Base-by-base conservation (phyloP, 192 early-diverging fungal species). In the Radiomyces spectabilis region DNA sequence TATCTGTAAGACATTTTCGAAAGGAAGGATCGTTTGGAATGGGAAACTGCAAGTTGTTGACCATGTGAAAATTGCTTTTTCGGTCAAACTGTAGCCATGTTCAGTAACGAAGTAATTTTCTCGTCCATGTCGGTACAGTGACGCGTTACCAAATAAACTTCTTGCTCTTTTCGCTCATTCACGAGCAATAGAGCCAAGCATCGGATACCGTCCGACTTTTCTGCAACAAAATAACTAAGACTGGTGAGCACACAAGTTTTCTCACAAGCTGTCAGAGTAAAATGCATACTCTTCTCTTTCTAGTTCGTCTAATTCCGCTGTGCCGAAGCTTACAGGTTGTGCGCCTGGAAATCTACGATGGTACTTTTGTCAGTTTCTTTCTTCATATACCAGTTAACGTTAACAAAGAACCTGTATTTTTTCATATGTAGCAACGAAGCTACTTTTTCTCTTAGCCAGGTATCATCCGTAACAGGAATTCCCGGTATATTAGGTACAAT, bases 141-240 rank as follows among this genome's bases (percentile, higher is more conserved):
- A 27, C 21, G 24, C 44, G 60, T 21, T 59, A 85, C 82, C 68
- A 83, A 49, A 51, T 66, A 83, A 7, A 80, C 76, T 27, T 74
- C 74, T 44, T 57, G 79, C 19, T 62, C 53, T 8, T 59, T 71
- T 30, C 55, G 56, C 25, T 61, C 37, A 21, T 60, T 66, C 18
- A 72, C 59, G 10, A 66, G 74, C 0, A 87, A 41, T 0, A 88
- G 65, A 5, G 81, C 80, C 5, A 66, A 26, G 38, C 64, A 66
- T 16, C 89, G 83, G 5, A 85, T 61, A 21, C 89, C 91, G 63
- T 91, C 88, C 2, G 91, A 82, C 57, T 93, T 93, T 63, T 93
- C 91, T 53, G 85, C 82, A 0, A 93, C 87, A 63, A 81, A 82
- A 61, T 82, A 93, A 70, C 77, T 80, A 54, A 40, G 33, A 1